Evolutionary conservation across 2,329 filamentous ascomycete genomes (phyloP).

Genomic region (Aureobasidium uvarum): DNA sequence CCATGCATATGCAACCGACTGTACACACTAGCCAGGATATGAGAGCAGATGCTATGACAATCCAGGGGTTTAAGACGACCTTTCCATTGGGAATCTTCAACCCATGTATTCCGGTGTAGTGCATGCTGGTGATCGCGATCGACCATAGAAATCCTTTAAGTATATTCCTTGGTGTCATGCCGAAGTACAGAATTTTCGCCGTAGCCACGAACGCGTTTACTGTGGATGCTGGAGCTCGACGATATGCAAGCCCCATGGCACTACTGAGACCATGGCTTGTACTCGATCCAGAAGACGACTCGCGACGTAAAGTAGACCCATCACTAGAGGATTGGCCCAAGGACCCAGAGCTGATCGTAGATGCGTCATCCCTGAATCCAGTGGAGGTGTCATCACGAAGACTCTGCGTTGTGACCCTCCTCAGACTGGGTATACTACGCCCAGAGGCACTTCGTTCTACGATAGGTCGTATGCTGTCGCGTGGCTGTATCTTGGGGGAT

Average conservation of each 20-base stretch:
- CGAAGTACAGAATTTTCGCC: constrained; percentile 32
- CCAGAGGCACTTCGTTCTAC: constrained; percentile 5
- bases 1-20: constrained; percentile 38
- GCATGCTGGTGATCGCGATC: constrained; percentile 39
- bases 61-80: constrained; percentile 32
- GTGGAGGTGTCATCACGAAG: constrained; percentile 18
- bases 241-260: constrained; percentile 23
- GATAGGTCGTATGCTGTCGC: neutral
- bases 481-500: constrained; percentile 4
- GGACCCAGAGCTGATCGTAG: constrained; percentile 13
- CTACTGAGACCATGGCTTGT: constrained; percentile 23
- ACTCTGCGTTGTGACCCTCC: constrained; percentile 1
- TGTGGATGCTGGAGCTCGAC: constrained; percentile 21
- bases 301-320: constrained; percentile 22
- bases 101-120: constrained; percentile 38
- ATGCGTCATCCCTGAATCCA: constrained; percentile 13
- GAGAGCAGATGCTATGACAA: constrained; percentile 36
- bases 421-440: constrained; percentile 6
- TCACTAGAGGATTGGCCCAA: constrained; percentile 9
- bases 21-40: constrained; percentile 40
- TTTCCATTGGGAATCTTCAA: constrained; percentile 38
- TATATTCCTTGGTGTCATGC: constrained; percentile 33
- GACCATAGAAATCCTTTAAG: constrained; percentile 39
- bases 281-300: constrained; percentile 24
- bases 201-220: constrained; percentile 32